Percentiles rank a stretch among this genome's conserved stretches.
phyloP scores from a whole-genome alignment of 2,329 filamentous ascomycete genomes.

The Colletotrichum eremochloae region DNA sequence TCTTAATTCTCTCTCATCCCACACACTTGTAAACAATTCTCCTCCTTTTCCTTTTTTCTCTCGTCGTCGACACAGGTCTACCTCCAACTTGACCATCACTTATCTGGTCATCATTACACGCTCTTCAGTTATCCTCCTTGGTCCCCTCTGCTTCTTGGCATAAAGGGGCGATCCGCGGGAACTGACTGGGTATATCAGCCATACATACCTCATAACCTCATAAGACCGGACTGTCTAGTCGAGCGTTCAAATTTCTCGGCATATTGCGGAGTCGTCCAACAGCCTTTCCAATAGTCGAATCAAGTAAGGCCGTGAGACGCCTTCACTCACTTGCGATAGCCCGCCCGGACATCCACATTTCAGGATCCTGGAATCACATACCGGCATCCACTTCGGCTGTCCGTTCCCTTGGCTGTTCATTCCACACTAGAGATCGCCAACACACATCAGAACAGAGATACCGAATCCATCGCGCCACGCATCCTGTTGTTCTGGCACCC shows the following conservation, averaged over 20 bases:
- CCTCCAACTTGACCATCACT: slow-evolving; percentile 21
- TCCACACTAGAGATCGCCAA: slow-evolving; percentile 1
- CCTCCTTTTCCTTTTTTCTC: slow-evolving; percentile 16
- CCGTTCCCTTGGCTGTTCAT: slow-evolving; percentile 11
- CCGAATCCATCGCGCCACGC: not conserved
- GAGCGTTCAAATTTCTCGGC: slow-evolving; percentile 24
- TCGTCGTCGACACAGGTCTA: slow-evolving; percentile 36
- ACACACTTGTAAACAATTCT: slow-evolving; percentile 11
- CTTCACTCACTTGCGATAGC: slow-evolving; percentile 9
- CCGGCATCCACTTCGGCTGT: not conserved
- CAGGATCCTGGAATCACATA: slow-evolving; percentile 6
- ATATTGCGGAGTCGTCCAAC: slow-evolving; percentile 32
- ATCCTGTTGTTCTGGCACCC: not conserved
- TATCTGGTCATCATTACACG: slow-evolving; percentile 2
- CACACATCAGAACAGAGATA: slow-evolving; percentile 12
- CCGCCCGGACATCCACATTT: slow-evolving; percentile 26
- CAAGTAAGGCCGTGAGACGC: slow-evolving; percentile 11
- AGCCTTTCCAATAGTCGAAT: slow-evolving; percentile 18
- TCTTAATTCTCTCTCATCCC: slow-evolving; percentile 38
- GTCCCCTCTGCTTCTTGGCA: slow-evolving; percentile 7
- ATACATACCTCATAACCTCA: slow-evolving; percentile 2
- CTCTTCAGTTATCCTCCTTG: slow-evolving; percentile 3
- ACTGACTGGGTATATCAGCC: slow-evolving; percentile 24
- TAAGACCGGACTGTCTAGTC: slow-evolving; percentile 34
- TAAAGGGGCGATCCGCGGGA: slow-evolving; percentile 26